Evolutionary conservation across 2,329 filamentous ascomycete genomes (phyloP).

Genomic region (Epichloe scottii): DNA sequence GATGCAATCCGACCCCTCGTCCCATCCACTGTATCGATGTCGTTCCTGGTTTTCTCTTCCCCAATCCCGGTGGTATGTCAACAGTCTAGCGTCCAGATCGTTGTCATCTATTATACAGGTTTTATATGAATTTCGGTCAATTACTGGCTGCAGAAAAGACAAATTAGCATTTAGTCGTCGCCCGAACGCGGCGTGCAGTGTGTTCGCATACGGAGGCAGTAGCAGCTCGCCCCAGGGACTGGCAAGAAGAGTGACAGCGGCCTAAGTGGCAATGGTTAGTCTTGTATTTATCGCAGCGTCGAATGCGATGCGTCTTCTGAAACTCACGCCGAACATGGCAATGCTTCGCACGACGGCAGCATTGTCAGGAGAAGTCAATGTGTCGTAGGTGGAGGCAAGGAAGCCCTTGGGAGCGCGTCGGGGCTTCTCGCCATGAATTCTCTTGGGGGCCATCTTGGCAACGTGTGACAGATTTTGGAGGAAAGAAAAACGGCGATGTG

Average conservation of each 20-base stretch:
- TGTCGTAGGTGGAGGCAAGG: conserved; percentile 45
- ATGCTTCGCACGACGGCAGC: conserved; percentile 55
- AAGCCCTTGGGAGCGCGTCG: conserved; percentile 36
- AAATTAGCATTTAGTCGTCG: neutral
- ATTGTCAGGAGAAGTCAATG: conserved; percentile 55
- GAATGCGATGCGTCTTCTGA: neutral
- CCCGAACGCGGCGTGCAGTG: neutral
- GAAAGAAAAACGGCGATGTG: neutral
- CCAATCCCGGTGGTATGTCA: neutral
- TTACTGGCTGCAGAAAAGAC: conserved; percentile 2
- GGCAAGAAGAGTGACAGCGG: conserved; percentile 46
- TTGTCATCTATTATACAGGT: conserved; percentile 16
- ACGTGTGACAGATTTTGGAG: neutral
- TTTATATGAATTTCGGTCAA: conserved; percentile 7
- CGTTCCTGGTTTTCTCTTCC: neutral
- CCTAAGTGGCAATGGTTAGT: conserved; percentile 6
- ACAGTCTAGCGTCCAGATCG: conserved; percentile 1
- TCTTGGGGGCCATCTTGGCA: conserved; percentile 48
- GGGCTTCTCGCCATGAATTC: conserved; percentile 38
- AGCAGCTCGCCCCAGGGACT: conserved; percentile 57
- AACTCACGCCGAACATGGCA: conserved; percentile 53
- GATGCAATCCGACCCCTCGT: neutral
- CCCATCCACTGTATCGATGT: neutral
- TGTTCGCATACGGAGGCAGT: conserved; percentile 44
- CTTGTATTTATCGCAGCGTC: neutral